Evolutionary conservation across 2,329 filamentous ascomycete species (phyloP).

Genomic region (Penicillium sclerotigenum): DNA sequence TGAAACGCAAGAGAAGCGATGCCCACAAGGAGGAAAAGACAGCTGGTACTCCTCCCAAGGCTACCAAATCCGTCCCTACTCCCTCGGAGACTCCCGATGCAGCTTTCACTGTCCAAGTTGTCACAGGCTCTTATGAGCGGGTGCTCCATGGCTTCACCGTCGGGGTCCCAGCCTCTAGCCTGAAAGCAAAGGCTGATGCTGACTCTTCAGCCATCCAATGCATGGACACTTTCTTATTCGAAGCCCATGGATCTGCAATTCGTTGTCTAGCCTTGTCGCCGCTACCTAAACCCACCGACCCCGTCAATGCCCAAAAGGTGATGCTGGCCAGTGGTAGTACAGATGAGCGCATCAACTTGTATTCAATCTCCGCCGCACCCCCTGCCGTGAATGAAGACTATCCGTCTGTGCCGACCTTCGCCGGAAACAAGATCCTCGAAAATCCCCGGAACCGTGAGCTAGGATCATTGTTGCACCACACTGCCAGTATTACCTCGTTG

Average conservation of each 20-base stretch:
- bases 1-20: slow-evolving; percentile 46
- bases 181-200: slow-evolving; percentile 27
- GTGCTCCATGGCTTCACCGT: slow-evolving; percentile 86
- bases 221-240: slow-evolving; percentile 91
- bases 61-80: slow-evolving; percentile 31
- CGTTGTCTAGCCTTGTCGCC: slow-evolving; percentile 84
- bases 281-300: slow-evolving; percentile 53
- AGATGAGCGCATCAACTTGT: slow-evolving; percentile 93
- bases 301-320: slow-evolving; percentile 69
- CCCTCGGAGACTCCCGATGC: slow-evolving; percentile 29
- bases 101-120: slow-evolving; percentile 71
- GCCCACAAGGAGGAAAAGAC: slow-evolving; percentile 26
- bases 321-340: slow-evolving; percentile 88
- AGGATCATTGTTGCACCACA: slow-evolving; percentile 82
- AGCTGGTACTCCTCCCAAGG: slow-evolving; percentile 30
- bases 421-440: slow-evolving; percentile 71
- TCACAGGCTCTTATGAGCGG: slow-evolving; percentile 91
- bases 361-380: slow-evolving; percentile 73
- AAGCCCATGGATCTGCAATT: slow-evolving; percentile 85
- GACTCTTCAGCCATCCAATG: slow-evolving; percentile 58
- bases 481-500: slow-evolving; percentile 74
- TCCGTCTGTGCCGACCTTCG: slow-evolving; percentile 62
- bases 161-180: slow-evolving; percentile 51
- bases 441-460: slow-evolving; percentile 85
- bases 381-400: slow-evolving; percentile 56